Percentiles rank a stretch among this genome's conserved stretches.
These are phyloP conservation scores for Iberis pinnata DNA, from an alignment of 345 rosid genomes.

Conservation along the genomic window DNA sequence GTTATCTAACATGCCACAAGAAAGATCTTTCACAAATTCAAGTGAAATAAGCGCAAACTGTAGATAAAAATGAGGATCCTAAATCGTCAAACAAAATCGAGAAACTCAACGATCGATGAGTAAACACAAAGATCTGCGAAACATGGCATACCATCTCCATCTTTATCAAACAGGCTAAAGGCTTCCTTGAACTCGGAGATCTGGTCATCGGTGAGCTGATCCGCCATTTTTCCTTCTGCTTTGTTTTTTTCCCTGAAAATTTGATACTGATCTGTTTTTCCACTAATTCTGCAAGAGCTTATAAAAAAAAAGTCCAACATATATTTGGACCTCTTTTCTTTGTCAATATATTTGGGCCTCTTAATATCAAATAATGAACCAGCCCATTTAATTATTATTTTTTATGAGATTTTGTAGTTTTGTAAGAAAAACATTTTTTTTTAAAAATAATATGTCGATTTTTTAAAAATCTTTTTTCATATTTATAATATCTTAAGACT, in stretches of 20 bases:
- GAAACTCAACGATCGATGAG: not conserved
- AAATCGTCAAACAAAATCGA: conserved; percentile 2
- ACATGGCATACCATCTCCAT: conserved; percentile 42
- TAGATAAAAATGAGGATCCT: not conserved
- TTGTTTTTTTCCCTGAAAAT: not conserved
- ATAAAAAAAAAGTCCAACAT: too few relatives aligned
- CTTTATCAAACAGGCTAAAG: conserved; percentile 41
- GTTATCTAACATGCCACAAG: not conserved
- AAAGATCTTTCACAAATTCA: conserved; percentile 18
- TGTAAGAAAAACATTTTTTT: too few relatives aligned
- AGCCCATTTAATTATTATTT: too few relatives aligned
- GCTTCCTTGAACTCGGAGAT: conserved; percentile 44
- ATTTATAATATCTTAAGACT: too few relatives aligned
- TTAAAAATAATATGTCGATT: too few relatives aligned
- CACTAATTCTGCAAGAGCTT: too few relatives aligned
- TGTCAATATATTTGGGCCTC: too few relatives aligned
- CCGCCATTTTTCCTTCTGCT: conserved; percentile 34
- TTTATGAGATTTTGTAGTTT: too few relatives aligned
- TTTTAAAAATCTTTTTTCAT: too few relatives aligned
- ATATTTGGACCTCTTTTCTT: too few relatives aligned
- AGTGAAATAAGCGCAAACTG: conserved; percentile 6
- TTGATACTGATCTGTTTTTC: too few relatives aligned
- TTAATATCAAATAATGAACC: too few relatives aligned
- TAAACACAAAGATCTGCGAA: conserved; percentile 12
- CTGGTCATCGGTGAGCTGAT: conserved; percentile 49